These are phyloP conservation scores for Neofusicoccum ribis DNA, from an alignment of 2,329 filamentous ascomycete genomes.

Conservation along the genomic window DNA sequence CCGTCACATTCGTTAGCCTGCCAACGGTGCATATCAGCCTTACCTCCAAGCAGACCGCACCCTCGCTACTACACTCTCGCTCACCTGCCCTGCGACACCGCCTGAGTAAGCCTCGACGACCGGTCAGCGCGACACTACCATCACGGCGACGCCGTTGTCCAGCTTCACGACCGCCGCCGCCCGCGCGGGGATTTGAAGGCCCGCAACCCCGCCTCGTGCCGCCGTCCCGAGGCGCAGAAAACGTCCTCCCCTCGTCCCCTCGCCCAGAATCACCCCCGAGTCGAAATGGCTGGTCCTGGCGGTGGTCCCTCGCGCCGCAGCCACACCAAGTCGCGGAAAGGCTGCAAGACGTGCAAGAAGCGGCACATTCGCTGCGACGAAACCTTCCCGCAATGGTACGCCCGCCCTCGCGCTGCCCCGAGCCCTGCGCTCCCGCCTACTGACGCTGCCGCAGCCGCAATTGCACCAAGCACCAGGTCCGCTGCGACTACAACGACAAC, in stretches of 20 bases:
- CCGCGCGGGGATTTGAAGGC: conserved; percentile 5
- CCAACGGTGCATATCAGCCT: conserved; percentile 20
- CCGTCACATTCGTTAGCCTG: conserved; percentile 31
- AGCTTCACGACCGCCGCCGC: conserved; percentile 7
- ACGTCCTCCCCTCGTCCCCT: conserved; percentile 12
- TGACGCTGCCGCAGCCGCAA: conserved; percentile 67
- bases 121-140: conserved; percentile 2
- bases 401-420: neutral
- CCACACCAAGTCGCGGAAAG: conserved; percentile 98
- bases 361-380: conserved; percentile 98
- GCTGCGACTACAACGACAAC: conserved; percentile 95
- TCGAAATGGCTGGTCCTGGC: conserved; percentile 82
- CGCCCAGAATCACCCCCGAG: neutral
- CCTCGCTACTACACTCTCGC: conserved; percentile 8
- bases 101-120: conserved; percentile 10
- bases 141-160: conserved; percentile 14
- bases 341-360: conserved; percentile 96
- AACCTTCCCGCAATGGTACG: conserved; percentile 94
- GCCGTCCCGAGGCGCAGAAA: conserved; percentile 3
- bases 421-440: neutral
- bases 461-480: conserved; percentile 98
- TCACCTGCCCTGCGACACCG: conserved; percentile 2
- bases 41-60: conserved; percentile 13
- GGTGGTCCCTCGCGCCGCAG: conserved; percentile 87
- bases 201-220: conserved; percentile 14